Evolutionary conservation across 768 basidiomycete genomes (phyloP), one percentile per base, ranked within the genome.

Genomic region (Rhodotorula graminis): DNA sequence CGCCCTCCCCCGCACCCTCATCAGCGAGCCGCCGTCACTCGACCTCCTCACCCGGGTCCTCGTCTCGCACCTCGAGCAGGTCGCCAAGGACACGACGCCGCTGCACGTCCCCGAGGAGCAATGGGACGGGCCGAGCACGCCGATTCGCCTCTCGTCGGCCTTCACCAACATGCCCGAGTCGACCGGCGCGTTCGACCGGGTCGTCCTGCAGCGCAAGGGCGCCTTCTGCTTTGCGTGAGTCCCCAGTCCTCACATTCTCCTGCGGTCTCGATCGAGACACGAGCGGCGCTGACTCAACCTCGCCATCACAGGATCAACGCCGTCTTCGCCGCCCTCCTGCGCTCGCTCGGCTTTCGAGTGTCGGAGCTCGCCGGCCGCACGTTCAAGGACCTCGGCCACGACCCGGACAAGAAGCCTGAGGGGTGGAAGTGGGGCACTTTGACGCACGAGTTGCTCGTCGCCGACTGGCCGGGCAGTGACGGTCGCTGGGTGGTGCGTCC

Each of bases 391-490:
- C 65, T 69, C 33, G 70, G 67, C 2, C 61, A 75, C 46, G 68
- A 75, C 52, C 74, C 74, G 16, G 8, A 29, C 44, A 70, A 65
- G 27, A 68, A 70, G 14, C 16, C 49, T 7, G 66, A 69, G 50
- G 74, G 74, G 11, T 75, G 53, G 49, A 65, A 70, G 40, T 75
- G 74, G 74, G 71, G 71, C 0, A 70, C 74, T 9, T 16, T 60
- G 15, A 75, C 71, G 8, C 74, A 75, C 50, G 42, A 64, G 58
- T 25, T 75, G 16, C 44, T 70, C 29, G 49, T 75, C 9, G 71
- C 50, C 3, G 70, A 72, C 42, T 75, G 70, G 70, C 37, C 40
- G 12, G 74, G 65, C 8, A 61, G 66, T n/a, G 74, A 64, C 10
- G 65, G 11, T 1, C 47, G 74, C 15, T 75, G 64, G 29, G 27